Evolutionary conservation across 805 yeast genomes (phyloP).

Genomic region (Candida ortonii): DNA sequence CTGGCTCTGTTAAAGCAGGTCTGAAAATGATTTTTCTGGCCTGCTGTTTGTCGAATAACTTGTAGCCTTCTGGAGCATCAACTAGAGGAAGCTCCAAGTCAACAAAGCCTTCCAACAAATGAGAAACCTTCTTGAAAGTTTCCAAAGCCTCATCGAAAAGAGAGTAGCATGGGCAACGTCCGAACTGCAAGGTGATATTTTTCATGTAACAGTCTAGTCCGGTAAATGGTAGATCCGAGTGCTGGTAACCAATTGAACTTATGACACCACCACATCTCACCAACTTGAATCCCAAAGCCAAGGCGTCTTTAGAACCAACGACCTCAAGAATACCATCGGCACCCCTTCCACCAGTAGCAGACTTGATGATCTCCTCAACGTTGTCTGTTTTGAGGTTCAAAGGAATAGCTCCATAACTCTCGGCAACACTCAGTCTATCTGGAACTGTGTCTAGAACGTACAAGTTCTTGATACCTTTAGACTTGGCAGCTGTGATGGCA

Average conservation of each 20-base stretch:
- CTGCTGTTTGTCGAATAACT: constrained; percentile 49
- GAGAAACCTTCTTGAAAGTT: constrained; percentile 43
- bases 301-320: constrained; percentile 54
- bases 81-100: constrained; percentile 45
- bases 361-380: constrained; percentile 30
- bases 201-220: constrained; percentile 59
- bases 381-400: constrained; percentile 44
- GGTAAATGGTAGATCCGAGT: constrained; percentile 51
- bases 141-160: constrained; percentile 51
- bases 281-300: constrained; percentile 48
- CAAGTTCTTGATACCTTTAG: constrained; percentile 42
- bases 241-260: constrained; percentile 59
- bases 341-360: constrained; percentile 45
- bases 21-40: constrained; percentile 54
- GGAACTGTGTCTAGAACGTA: constrained; percentile 51
- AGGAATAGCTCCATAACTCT: constrained; percentile 41
- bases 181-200: constrained; percentile 56
- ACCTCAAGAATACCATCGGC: constrained; percentile 61
- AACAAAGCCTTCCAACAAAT: constrained; percentile 48
- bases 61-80: constrained; percentile 46
- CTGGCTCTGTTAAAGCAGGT: constrained; percentile 13
- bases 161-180: constrained; percentile 61
- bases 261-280: constrained; percentile 59
- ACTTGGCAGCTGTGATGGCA: constrained; percentile 43
- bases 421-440: constrained; percentile 44